Conservation (phyloP, 23 red algal species). For the Cyanidioschyzon merolae region DNA sequence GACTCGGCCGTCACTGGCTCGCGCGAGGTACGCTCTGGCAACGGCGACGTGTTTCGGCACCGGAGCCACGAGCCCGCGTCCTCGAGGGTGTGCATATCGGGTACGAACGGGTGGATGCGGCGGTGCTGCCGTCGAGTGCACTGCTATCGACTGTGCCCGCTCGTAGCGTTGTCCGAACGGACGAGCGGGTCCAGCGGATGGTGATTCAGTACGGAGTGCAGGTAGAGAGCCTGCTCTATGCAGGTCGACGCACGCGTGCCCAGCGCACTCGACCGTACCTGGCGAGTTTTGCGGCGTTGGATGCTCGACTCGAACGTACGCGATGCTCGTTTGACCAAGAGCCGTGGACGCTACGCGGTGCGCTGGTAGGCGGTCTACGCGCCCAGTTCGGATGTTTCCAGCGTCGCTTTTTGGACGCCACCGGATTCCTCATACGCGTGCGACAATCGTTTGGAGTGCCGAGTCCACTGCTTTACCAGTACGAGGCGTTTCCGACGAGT, state of each 20-base stretch:
- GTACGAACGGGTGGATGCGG: slow-evolving; percentile 1
- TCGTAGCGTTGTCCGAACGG: neutral
- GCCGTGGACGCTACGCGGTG: slow-evolving; percentile 13
- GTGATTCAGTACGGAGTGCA: neutral
- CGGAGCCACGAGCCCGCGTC: neutral
- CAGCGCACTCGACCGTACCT: neutral
- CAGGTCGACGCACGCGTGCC: neutral
- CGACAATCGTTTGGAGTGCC: slow-evolving; percentile 6
- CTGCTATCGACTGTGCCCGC: neutral
- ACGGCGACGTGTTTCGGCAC: neutral
- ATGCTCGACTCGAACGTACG: slow-evolving; percentile 9
- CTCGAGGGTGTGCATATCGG: neutral
- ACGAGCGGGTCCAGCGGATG: neutral
- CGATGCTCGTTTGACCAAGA: neutral
- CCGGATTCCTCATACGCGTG: neutral
- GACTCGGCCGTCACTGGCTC: neutral
- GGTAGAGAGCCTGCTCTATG: slow-evolving; percentile 5
- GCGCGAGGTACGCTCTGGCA: neutral
- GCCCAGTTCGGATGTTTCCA: slow-evolving; percentile 1
- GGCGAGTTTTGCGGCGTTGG: neutral
- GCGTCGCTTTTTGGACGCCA: neutral
- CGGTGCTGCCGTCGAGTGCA: neutral
- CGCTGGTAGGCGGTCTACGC: neutral
- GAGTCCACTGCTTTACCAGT: neutral
- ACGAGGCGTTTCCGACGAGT: neutral